Percentiles rank a stretch among this genome's conserved stretches.
phyloP scores from a whole-genome alignment of 345 rosid genomes.

The Carallia brachiata region DNA sequence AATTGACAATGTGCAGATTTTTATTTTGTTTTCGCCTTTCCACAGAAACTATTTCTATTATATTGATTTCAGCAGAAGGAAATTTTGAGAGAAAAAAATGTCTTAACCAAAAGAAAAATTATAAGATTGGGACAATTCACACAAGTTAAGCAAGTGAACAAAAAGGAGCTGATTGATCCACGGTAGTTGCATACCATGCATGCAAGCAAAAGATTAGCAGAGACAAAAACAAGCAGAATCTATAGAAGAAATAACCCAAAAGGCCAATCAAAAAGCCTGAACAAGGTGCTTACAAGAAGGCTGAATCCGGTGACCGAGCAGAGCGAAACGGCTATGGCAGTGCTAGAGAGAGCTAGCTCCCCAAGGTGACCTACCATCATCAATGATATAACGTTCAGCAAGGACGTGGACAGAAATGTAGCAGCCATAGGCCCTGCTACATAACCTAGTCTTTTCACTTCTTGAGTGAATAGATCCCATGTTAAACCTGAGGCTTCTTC shows the following conservation, averaged over 20 bases:
- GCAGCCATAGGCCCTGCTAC: slow-evolving; percentile 23
- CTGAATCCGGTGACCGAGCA: slow-evolving; percentile 18
- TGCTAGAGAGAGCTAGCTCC: slow-evolving; percentile 13
- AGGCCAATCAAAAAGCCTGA: not conserved
- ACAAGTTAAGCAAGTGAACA: no score
- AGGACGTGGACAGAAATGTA: not conserved
- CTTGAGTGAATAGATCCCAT: slow-evolving; percentile 9
- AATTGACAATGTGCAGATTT: no score
- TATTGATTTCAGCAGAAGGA: no score
- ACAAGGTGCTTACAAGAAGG: slow-evolving; percentile 11
- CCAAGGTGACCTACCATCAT: slow-evolving; percentile 24
- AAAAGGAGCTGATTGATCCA: no score
- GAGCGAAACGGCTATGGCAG: slow-evolving; percentile 19
- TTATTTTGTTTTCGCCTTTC: no score
- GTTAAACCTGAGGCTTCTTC: not conserved
- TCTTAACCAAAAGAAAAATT: no score
- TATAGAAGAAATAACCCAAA: no score
- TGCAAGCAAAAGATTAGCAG: no score
- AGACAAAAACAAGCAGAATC: not conserved
- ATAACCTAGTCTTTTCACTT: slow-evolving; percentile 7
- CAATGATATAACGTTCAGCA: slow-evolving; percentile 5
- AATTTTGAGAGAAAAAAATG: no score
- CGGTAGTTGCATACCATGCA: no score
- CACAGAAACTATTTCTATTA: no score
- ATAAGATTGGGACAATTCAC: no score